phyloP scores from a whole-genome alignment of 23 red algal genomes.

The Agarophyton chilense region DNA sequence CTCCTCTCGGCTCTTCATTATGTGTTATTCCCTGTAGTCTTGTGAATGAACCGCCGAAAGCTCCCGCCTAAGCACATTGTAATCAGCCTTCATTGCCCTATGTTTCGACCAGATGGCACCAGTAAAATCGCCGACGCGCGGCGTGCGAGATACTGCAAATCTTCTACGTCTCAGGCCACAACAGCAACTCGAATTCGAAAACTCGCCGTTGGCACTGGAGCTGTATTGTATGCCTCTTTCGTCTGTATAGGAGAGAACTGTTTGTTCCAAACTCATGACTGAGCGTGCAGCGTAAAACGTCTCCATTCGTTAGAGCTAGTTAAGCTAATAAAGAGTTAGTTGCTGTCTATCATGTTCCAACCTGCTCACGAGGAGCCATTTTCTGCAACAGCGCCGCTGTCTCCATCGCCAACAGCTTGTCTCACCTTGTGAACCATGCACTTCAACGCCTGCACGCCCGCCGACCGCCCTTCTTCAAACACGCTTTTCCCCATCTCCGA shows the following conservation, averaged over 20 bases:
- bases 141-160: too few species aligned
- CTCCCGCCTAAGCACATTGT: not conserved
- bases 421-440: slow-evolving; percentile 40
- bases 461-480: slow-evolving; percentile 34
- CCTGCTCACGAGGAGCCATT: too few species aligned
- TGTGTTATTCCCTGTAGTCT: not conserved
- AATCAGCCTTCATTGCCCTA: not conserved
- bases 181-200: too few species aligned
- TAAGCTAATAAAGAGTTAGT: not conserved
- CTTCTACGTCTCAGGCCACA: too few species aligned
- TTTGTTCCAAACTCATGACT: too few species aligned
- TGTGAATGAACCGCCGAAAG: not conserved
- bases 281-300: too few species aligned
- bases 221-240: too few species aligned
- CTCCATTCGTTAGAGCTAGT: not conserved
- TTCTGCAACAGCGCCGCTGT: not conserved
- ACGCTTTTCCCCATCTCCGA: slow-evolving; percentile 69
- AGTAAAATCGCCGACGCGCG: not conserved
- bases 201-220: too few species aligned
- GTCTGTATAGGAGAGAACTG: too few species aligned
- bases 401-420: slow-evolving; percentile 19
- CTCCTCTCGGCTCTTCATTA: not conserved
- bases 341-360: not conserved
- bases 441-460: slow-evolving; percentile 49
- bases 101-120: not conserved